phyloP scores from a whole-genome alignment of 2,329 filamentous ascomycete species.

The Alternaria panax region DNA sequence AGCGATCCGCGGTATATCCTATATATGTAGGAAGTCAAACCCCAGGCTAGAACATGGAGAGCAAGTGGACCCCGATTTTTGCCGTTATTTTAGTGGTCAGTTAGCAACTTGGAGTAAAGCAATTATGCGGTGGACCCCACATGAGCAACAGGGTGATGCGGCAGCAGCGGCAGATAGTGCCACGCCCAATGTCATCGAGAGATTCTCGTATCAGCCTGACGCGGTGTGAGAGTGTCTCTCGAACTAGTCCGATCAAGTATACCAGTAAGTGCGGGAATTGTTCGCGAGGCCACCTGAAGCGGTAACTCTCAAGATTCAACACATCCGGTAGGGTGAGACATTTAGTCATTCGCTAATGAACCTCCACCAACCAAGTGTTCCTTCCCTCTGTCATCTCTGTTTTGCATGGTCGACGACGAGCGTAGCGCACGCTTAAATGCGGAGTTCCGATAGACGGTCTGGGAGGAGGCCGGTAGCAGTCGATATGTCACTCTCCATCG shows the following conservation, averaged over 20 bases:
- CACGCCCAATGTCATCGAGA: neutral
- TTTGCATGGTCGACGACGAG: neutral
- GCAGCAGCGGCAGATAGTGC: neutral
- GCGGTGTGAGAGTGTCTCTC: neutral
- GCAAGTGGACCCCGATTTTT: neutral
- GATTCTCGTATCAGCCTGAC: slow-evolving; percentile 1
- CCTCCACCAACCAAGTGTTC: neutral
- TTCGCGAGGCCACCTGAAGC: slow-evolving; percentile 10
- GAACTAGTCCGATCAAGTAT: neutral
- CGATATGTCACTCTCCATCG: slow-evolving; percentile 15
- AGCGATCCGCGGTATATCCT: slow-evolving; percentile 1
- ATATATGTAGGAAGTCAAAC: slow-evolving; percentile 1
- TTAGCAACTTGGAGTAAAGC: neutral
- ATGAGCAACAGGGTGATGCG: neutral
- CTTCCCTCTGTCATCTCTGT: neutral
- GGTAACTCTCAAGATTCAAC: slow-evolving; percentile 1
- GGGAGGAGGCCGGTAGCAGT: neutral
- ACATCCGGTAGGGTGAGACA: neutral
- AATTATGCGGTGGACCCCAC: neutral
- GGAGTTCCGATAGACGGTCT: neutral
- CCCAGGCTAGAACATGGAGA: neutral
- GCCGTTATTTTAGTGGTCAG: neutral
- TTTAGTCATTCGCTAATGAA: neutral
- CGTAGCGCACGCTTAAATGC: neutral
- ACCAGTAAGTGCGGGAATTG: slow-evolving; percentile 7